Conservation (phyloP, 2,329 filamentous ascomycete genomes). For the Fusarium graminum region DNA sequence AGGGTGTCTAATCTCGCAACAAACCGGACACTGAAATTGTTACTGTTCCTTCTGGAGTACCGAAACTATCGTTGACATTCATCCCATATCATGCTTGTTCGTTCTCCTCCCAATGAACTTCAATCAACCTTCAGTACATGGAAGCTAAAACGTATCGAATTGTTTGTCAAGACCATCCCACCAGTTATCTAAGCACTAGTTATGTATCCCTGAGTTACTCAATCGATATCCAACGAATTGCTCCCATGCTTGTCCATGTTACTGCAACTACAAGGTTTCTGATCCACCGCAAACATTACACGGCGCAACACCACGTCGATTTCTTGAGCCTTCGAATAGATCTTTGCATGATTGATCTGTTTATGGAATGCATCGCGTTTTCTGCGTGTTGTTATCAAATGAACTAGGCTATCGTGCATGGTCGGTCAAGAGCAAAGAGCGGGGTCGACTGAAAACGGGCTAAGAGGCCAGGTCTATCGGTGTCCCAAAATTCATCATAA, state of each 20-base stretch:
- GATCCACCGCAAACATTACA: slow-evolving; percentile 17
- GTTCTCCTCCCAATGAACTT: slow-evolving; percentile 5
- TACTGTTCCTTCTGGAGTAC: background rate
- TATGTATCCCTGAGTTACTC: slow-evolving; percentile 26
- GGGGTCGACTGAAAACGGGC: slow-evolving; percentile 2
- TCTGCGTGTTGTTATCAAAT: slow-evolving; percentile 16
- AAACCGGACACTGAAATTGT: slow-evolving; percentile 23
- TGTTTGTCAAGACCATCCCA: slow-evolving; percentile 11
- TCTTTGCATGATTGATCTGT: slow-evolving; percentile 17
- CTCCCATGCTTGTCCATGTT: slow-evolving; percentile 15
- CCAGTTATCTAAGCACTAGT: slow-evolving; percentile 27
- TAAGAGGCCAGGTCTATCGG: slow-evolving; percentile 2
- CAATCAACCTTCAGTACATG: slow-evolving; percentile 20
- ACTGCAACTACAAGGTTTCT: slow-evolving; percentile 21
- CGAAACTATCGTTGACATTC: slow-evolving; percentile 9
- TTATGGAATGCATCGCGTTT: slow-evolving; percentile 26
- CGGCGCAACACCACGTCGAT: slow-evolving; percentile 23
- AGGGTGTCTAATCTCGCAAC: slow-evolving; percentile 22
- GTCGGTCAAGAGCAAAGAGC: slow-evolving; percentile 1
- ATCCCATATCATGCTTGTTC: slow-evolving; percentile 17
- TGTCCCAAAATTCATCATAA: background rate
- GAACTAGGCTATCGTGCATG: slow-evolving; percentile 17
- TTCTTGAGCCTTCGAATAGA: slow-evolving; percentile 10
- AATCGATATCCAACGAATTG: slow-evolving; percentile 14
- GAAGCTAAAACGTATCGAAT: slow-evolving; percentile 19